A percentile compares a stretch with the other conserved stretches of the same genome.
These are phyloP conservation scores for Linnemannia exigua DNA, from an alignment of 192 early-diverging fungal genomes.

Conservation along the genomic window DNA sequence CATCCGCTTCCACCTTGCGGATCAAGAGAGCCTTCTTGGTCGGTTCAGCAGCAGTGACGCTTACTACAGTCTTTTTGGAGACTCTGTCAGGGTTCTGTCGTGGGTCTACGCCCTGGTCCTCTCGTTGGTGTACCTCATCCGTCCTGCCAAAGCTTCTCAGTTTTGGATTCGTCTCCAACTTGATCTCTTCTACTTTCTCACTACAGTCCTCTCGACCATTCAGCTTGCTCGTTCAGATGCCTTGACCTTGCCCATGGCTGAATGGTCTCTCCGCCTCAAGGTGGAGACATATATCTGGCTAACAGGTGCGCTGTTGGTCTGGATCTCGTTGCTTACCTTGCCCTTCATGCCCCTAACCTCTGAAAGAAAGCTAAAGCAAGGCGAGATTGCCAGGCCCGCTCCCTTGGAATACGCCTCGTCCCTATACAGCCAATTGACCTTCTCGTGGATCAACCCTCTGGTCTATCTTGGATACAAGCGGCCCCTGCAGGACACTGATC, in stretches of 20 bases:
- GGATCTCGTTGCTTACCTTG: slow-evolving; percentile 14
- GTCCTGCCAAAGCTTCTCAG: slow-evolving; percentile 14
- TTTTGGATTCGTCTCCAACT: slow-evolving; percentile 43
- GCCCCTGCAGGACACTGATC: slow-evolving; percentile 68
- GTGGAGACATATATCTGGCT: slow-evolving; percentile 21
- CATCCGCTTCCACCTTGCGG: not conserved
- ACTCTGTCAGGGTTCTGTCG: not conserved
- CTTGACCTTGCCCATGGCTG: slow-evolving; percentile 15
- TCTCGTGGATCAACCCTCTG: slow-evolving; percentile 54
- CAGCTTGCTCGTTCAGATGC: slow-evolving; percentile 5
- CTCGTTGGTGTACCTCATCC: slow-evolving; percentile 22
- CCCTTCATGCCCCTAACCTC: slow-evolving; percentile 8
- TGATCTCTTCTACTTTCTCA: slow-evolving; percentile 28
- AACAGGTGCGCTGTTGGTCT: slow-evolving; percentile 9
- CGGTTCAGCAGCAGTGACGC: not conserved
- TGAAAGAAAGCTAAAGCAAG: slow-evolving; percentile 12
- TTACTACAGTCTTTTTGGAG: not conserved
- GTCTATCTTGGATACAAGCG: slow-evolving; percentile 62
- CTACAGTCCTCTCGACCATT: slow-evolving; percentile 14
- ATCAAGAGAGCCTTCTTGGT: not conserved
- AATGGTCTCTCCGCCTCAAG: slow-evolving; percentile 35
- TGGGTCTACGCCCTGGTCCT: slow-evolving; percentile 36
- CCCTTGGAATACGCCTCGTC: slow-evolving; percentile 34
- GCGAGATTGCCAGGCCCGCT: slow-evolving; percentile 4
- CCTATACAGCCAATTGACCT: slow-evolving; percentile 38